These are phyloP conservation scores for Cryptomeria japonica DNA, from an alignment of 75 land plant species.

Conservation along the genomic window DNA sequence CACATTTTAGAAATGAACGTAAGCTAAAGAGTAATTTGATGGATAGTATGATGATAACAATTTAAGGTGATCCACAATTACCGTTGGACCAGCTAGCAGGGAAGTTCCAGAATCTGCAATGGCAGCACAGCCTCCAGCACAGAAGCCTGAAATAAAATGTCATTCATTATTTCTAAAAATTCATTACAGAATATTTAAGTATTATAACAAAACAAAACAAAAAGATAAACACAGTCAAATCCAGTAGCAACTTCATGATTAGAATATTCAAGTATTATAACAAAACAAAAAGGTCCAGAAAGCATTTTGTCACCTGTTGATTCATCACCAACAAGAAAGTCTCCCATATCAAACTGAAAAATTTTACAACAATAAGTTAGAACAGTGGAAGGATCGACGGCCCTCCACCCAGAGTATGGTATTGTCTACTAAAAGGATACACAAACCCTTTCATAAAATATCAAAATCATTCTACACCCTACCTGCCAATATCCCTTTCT, in stretches of 20 bases:
- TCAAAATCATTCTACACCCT: background rate
- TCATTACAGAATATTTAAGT: background rate
- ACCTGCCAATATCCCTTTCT: slow-evolving; percentile 93
- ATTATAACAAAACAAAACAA: background rate
- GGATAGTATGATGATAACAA: background rate
- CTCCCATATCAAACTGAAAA: slow-evolving; percentile 82
- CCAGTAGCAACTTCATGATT: too few species aligned
- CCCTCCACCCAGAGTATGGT: background rate
- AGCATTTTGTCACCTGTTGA: slow-evolving; percentile 58
- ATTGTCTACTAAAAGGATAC: background rate
- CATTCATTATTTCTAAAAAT: background rate
- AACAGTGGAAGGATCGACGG: background rate
- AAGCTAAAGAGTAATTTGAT: background rate
- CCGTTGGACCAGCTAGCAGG: slow-evolving; percentile 80
- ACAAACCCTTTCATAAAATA: background rate
- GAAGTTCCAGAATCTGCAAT: slow-evolving; percentile 92
- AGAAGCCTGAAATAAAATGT: slow-evolving; percentile 47
- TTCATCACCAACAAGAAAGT: slow-evolving; percentile 50
- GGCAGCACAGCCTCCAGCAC: slow-evolving; percentile 77
- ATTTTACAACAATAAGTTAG: background rate
- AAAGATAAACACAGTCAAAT: too few species aligned
- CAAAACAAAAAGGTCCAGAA: background rate
- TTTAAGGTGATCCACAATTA: slow-evolving; percentile 7
- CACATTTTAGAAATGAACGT: background rate
- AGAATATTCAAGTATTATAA: too few species aligned